A percentile compares a stretch with the other conserved stretches of the same genome.
Conservation (phyloP, 2,329 filamentous ascomycete genomes). For the Penicillium capsulatum region DNA sequence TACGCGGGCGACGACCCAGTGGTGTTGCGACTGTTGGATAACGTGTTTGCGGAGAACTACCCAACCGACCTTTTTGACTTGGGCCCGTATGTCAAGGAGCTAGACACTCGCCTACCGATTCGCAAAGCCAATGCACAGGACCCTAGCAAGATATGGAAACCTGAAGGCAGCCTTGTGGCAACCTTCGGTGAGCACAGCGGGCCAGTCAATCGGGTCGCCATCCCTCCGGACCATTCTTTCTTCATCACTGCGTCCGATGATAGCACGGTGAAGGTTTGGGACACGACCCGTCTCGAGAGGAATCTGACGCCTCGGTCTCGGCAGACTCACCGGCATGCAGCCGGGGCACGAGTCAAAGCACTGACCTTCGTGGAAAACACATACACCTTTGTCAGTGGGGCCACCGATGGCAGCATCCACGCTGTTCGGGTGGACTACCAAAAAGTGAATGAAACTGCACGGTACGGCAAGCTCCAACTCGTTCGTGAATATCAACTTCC, state of each 20-base stretch:
- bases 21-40: conserved; percentile 65
- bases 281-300: conserved; percentile 80
- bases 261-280: conserved; percentile 88
- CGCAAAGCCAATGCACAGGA: conserved; percentile 52
- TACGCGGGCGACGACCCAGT: conserved; percentile 73
- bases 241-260: conserved; percentile 94
- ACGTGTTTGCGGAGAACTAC: conserved; percentile 70
- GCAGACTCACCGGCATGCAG: conserved; percentile 73
- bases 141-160: conserved; percentile 68
- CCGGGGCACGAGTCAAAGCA: conserved; percentile 69
- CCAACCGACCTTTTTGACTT: conserved; percentile 60
- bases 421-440: conserved; percentile 76
- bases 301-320: conserved; percentile 85
- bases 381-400: conserved; percentile 87
- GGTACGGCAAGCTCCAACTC: conserved; percentile 72
- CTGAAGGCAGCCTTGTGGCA: conserved; percentile 76
- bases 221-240: conserved; percentile 87
- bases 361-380: conserved; percentile 91
- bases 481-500: conserved; percentile 75
- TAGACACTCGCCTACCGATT: conserved; percentile 53
- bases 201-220: conserved; percentile 73
- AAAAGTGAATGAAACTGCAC: conserved; percentile 54
- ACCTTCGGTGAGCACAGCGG: conserved; percentile 84
- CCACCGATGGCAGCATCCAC: conserved; percentile 83
- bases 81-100: conserved; percentile 72